Conservation (phyloP, 1,139 yeast species). For the Tardiomyces digboiensis region DNA sequence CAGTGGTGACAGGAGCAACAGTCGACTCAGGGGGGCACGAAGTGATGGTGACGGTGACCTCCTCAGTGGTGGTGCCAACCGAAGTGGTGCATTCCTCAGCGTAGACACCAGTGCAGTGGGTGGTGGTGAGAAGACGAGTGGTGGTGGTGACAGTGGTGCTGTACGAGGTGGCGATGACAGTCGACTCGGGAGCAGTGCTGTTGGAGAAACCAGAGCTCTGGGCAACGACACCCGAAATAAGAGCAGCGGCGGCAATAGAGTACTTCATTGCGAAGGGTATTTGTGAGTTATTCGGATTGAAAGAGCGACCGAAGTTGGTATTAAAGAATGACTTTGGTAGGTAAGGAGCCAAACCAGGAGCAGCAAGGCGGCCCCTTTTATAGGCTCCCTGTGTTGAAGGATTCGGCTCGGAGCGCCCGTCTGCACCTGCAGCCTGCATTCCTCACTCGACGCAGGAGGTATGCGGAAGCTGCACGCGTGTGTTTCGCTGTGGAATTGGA, state of each 20-base stretch:
- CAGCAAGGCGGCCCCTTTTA: neutral
- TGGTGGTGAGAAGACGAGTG: slow-evolving; percentile 9
- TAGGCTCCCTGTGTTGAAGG: neutral
- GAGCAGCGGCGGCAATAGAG: slow-evolving; percentile 7
- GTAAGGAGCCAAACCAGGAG: neutral
- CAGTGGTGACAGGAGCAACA: slow-evolving; percentile 9
- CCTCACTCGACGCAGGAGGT: neutral
- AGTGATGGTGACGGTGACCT: slow-evolving; percentile 10
- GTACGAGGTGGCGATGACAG: neutral
- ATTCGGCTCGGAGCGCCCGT: neutral
- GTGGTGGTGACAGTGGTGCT: slow-evolving; percentile 2
- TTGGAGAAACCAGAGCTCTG: slow-evolving; percentile 2
- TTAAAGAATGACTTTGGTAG: slow-evolving; percentile 4
- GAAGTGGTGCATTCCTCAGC: slow-evolving; percentile 5
- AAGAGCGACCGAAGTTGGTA: slow-evolving; percentile 1
- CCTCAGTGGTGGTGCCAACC: slow-evolving; percentile 8
- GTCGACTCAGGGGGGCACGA: slow-evolving; percentile 10
- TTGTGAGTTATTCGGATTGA: neutral
- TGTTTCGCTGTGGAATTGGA: too few species aligned
- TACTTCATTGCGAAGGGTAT: slow-evolving; percentile 2
- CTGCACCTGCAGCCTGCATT: neutral
- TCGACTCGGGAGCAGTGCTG: too few species aligned
- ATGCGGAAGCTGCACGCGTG: too few species aligned
- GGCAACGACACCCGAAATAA: slow-evolving; percentile 11
- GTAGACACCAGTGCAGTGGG: slow-evolving; percentile 4